These are phyloP conservation scores for Neofusicoccum ribis DNA, from an alignment of 2,329 filamentous ascomycete genomes.

Conservation along the genomic window DNA sequence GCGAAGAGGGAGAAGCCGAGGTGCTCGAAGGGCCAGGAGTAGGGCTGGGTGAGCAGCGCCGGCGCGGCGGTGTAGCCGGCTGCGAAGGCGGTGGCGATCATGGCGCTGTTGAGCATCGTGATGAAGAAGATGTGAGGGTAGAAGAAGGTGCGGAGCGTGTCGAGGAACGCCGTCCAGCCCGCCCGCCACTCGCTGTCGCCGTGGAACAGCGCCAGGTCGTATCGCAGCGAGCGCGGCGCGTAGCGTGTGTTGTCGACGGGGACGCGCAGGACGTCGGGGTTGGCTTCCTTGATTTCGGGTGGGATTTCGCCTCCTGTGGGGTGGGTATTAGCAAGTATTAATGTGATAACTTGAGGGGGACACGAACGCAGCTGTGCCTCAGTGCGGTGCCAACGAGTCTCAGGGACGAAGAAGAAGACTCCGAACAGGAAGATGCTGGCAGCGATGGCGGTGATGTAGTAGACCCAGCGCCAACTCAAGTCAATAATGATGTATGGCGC, in stretches of 20 bases:
- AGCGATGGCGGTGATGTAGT: slow-evolving; percentile 28
- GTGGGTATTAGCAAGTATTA: not conserved
- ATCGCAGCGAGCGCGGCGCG: slow-evolving; percentile 25
- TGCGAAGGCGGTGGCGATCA: slow-evolving; percentile 30
- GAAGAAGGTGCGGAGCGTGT: slow-evolving; percentile 32
- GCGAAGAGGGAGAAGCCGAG: slow-evolving; percentile 19
- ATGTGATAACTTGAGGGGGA: no score
- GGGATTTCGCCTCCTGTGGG: slow-evolving; percentile 19
- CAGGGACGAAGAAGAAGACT: slow-evolving; percentile 29
- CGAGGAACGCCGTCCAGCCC: slow-evolving; percentile 28
- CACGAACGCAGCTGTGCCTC: slow-evolving; percentile 22
- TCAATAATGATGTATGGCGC: slow-evolving; percentile 30
- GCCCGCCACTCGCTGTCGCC: slow-evolving; percentile 26
- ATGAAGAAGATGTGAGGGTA: slow-evolving; percentile 35
- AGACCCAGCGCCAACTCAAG: slow-evolving; percentile 31
- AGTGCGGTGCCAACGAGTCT: slow-evolving; percentile 30
- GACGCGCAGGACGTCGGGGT: not conserved
- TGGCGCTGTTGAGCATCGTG: slow-evolving; percentile 31
- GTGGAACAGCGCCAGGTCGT: slow-evolving; percentile 28
- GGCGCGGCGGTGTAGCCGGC: slow-evolving; percentile 20
- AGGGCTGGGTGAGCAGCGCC: slow-evolving; percentile 3
- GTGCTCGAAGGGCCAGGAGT: slow-evolving; percentile 12
- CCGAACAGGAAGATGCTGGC: slow-evolving; percentile 28
- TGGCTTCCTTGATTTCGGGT: slow-evolving; percentile 10
- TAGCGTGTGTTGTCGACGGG: slow-evolving; percentile 12